Evolutionary conservation across 129 eudicot species (phyloP).

Genomic region (Silybum marianum): DNA sequence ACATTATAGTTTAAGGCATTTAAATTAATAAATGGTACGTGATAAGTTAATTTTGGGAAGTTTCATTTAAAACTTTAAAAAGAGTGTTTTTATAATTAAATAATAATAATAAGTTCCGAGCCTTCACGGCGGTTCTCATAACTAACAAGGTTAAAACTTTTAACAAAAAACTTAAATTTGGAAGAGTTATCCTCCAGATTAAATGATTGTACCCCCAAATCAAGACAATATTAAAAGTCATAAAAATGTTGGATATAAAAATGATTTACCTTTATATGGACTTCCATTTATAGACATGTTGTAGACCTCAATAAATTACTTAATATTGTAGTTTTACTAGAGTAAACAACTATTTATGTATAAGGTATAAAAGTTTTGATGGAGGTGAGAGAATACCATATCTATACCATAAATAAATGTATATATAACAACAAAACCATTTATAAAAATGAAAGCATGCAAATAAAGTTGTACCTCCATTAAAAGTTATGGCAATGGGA

Average conservation of each 20-base stretch:
- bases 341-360: conserved; percentile 3
- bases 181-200: no score
- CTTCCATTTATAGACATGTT: neutral
- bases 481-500: conserved; percentile 29
- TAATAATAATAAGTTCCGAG: no score
- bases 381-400: neutral
- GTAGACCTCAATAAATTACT: neutral
- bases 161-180: no score
- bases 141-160: no score
- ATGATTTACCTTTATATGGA: neutral
- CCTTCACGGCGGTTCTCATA: no score
- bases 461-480: conserved; percentile 24
- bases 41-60: no score
- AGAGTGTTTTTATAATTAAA: no score
- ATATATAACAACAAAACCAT: no score
- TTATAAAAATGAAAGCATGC: conserved; percentile 4
- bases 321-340: neutral
- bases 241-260: conserved; percentile 6
- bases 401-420: neutral
- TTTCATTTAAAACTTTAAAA: no score
- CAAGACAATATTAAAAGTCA: neutral
- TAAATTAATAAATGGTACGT: no score
- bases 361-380: conserved; percentile 5
- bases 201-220: no score
- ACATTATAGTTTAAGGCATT: no score